Conservation (phyloP, 73 alveolate genomes). For the Blepharisma stoltei region DNA sequence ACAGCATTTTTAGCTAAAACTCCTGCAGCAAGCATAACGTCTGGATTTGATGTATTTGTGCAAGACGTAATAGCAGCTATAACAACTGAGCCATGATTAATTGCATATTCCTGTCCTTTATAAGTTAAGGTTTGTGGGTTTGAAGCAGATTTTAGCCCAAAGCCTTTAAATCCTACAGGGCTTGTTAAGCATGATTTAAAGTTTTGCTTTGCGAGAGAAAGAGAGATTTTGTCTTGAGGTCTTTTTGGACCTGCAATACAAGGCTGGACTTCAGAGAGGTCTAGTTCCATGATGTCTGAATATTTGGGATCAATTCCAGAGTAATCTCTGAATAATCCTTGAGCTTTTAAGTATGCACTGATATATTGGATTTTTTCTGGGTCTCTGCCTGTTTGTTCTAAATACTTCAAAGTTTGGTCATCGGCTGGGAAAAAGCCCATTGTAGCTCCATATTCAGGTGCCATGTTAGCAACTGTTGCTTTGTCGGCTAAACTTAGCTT, state of each 20-base stretch:
- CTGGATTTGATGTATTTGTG: conserved; percentile 92
- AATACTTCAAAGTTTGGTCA: conserved; percentile 59
- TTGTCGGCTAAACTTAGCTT: conserved; percentile 79
- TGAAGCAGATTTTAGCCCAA: conserved; percentile 42
- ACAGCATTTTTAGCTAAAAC: conserved; percentile 89
- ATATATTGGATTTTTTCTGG: conserved; percentile 45
- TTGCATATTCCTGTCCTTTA: conserved; percentile 55
- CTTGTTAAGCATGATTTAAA: conserved; percentile 58
- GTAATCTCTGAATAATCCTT: conserved; percentile 62
- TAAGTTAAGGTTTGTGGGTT: not conserved
- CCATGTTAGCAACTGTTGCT: conserved; percentile 88
- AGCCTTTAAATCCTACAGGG: conserved; percentile 77
- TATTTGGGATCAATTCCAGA: conserved; percentile 57
- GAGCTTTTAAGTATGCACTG: conserved; percentile 57
- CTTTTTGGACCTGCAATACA: conserved; percentile 84
- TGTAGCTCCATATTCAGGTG: conserved; percentile 89
- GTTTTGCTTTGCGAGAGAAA: conserved; percentile 56
- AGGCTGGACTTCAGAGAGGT: conserved; percentile 70
- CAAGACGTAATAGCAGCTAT: conserved; percentile 91
- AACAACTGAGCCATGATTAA: conserved; percentile 75
- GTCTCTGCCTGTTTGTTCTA: conserved; percentile 68
- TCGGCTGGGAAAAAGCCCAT: conserved; percentile 89
- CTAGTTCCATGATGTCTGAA: conserved; percentile 73
- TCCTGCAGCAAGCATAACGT: conserved; percentile 87
- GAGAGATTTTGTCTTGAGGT: conserved; percentile 69